These are phyloP conservation scores for Serendipita sp. DNA, from an alignment of 768 basidiomycete genomes.

Conservation along the genomic window DNA sequence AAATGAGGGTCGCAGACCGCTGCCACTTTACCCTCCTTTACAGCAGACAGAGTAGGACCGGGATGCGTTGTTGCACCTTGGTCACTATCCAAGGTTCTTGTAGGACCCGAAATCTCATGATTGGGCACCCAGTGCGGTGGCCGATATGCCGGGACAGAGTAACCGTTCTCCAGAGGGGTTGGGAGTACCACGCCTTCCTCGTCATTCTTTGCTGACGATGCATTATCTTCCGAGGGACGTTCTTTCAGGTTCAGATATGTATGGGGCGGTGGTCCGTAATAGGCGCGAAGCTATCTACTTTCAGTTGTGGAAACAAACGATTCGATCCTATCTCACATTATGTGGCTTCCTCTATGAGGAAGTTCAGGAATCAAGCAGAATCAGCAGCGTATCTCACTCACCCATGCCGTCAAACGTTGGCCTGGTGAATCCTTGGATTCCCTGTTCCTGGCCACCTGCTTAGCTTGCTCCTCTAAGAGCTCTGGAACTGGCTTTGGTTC, in stretches of 20 bases:
- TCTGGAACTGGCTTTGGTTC: not conserved
- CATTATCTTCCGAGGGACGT: not conserved
- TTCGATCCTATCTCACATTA: not conserved
- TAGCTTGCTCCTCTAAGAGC: not conserved
- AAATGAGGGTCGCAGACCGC: slow-evolving; percentile 42
- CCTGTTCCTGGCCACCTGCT: not conserved
- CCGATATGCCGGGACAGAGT: not conserved
- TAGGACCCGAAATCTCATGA: not conserved
- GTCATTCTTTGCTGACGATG: not conserved
- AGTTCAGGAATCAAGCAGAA: too few species aligned
- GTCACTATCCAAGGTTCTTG: not conserved
- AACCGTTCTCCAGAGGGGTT: not conserved
- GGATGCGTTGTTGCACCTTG: not conserved
- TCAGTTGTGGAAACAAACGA: not conserved
- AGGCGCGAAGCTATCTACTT: not conserved
- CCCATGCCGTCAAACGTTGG: not conserved
- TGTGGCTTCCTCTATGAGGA: not conserved
- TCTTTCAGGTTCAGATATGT: not conserved
- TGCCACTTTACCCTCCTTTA: not conserved
- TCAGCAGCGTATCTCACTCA: too few species aligned
- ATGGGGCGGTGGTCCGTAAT: not conserved
- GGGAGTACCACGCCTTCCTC: not conserved
- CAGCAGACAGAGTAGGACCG: not conserved
- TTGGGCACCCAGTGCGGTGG: not conserved
- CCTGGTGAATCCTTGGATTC: not conserved